These are phyloP conservation scores for Didymella glomerata DNA, from an alignment of 2,329 filamentous ascomycete genomes.

Conservation along the genomic window DNA sequence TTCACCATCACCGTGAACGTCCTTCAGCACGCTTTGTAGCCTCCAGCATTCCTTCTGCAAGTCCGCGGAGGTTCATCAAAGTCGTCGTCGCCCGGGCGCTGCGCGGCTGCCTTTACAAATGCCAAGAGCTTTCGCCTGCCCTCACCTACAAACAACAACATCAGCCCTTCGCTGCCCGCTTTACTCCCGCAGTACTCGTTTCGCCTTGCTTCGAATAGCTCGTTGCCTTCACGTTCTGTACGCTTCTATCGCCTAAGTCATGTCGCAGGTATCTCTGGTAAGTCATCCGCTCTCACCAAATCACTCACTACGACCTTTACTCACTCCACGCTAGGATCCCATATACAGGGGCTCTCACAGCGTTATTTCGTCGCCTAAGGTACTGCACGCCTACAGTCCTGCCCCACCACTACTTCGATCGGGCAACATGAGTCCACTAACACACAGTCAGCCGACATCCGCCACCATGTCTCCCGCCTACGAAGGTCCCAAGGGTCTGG, in stretches of 20 bases:
- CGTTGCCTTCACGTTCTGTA: not conserved
- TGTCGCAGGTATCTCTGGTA: not conserved
- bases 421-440: not conserved
- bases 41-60: too few species aligned
- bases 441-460: not conserved
- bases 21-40: too few species aligned
- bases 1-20: slow-evolving; percentile 8
- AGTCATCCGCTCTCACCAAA: not conserved
- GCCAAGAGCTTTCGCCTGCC: slow-evolving; percentile 7
- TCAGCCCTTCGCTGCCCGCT: not conserved
- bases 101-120: not conserved
- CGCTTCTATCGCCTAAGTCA: not conserved
- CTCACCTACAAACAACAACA: slow-evolving; percentile 8
- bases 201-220: not conserved
- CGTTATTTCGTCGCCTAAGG: slow-evolving; percentile 1
- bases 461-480: slow-evolving; percentile 4
- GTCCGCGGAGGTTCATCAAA: not conserved
- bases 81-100: not conserved
- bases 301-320: not conserved
- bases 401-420: not conserved
- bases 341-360: not conserved
- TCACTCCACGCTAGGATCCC: not conserved
- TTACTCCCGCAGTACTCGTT: not conserved
- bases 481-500: slow-evolving; percentile 26
- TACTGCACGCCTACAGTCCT: not conserved